phyloP scores from a whole-genome alignment of 2,329 filamentous ascomycete genomes.

The Trichophyton benhamiae region DNA sequence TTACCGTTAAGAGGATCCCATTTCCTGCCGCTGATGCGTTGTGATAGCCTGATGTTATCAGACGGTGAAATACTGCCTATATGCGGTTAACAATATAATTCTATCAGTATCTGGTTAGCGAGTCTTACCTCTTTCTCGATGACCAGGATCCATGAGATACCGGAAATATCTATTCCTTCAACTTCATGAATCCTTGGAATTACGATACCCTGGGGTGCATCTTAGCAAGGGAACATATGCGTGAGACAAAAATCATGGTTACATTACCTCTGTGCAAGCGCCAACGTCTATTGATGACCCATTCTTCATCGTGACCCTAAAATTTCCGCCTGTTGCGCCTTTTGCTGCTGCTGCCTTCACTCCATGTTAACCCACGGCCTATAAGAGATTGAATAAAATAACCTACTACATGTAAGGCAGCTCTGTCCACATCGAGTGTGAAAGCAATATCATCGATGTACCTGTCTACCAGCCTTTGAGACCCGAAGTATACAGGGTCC shows the following conservation, averaged over 20 bases:
- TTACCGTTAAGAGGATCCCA: conserved; percentile 46
- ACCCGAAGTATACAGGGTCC: conserved; percentile 47
- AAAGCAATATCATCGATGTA: conserved; percentile 50
- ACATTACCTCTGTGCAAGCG: conserved; percentile 20
- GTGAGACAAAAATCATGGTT: conserved; percentile 12
- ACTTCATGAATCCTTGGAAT: conserved; percentile 39
- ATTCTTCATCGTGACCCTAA: conserved; percentile 18
- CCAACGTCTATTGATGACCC: conserved; percentile 29
- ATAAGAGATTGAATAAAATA: not conserved
- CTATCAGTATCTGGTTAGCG: not conserved
- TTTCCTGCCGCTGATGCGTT: conserved; percentile 26
- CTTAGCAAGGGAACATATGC: conserved; percentile 5
- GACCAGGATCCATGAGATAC: conserved; percentile 47
- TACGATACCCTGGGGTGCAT: conserved; percentile 38
- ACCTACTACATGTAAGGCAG: conserved; percentile 45
- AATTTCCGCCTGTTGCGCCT: conserved; percentile 31
- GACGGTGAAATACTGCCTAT: conserved; percentile 48
- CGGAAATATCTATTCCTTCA: conserved; percentile 34
- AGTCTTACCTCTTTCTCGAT: conserved; percentile 49
- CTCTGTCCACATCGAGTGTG: conserved; percentile 45
- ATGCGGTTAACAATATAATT: not conserved
- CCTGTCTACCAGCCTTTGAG: conserved; percentile 45
- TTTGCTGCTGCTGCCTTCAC: conserved; percentile 32
- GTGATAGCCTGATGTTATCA: conserved; percentile 40
- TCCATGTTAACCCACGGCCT: not conserved